Base-by-base conservation (phyloP, 169 alveolate species). In the Cryptosporidium felis region DNA sequence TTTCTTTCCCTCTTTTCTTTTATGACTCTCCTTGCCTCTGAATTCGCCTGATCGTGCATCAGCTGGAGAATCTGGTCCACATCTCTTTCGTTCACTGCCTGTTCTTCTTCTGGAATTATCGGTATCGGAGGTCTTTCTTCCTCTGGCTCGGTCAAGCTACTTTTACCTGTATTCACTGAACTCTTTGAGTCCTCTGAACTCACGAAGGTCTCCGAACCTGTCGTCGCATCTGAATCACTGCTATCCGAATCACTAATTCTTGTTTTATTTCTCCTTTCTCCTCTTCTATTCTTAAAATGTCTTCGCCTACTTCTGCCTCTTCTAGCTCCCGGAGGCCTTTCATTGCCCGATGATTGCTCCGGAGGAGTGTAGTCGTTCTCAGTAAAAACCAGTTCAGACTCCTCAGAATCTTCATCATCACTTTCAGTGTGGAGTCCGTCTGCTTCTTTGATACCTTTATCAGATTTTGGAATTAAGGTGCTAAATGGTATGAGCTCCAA, bases 251-350 rank as follows among this genome's bases (percentile, higher is more conserved):
- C 9, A 2, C 51, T 14, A 32, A 34, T 26, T 4, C 4, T 1
- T 12, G 26, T 5, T 1, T 18, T 23, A 6, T 23, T 6, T 26
- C 6, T 21, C n/a, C 41, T 34, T 36, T 60, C 79, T 38, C 79
- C 79, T 12, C 16, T 18, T 36, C 79, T 60, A 3, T 12, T 18
- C 79, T 60, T 60, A 36, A 60, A 60, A 5, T 0, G 47, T 5
- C 53, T 30, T 9, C 21, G 14, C 40, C 79, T 60, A 21, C 79
- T 60, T 36, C 79, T 60, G 2, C 79, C 79, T 60, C 79, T 60
- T 5, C 53, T 60, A 32, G 28, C 21, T 18, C 53, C 53, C n/a
- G 47, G 18, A 12, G 18, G n/a, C 23, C 79, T 60, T 1, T 53
- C 79, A 60, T 60, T 36, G 5, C 79, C 40, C 10, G 18, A 10